Evolutionary conservation across 345 rosid genomes (phyloP).

Genomic region (Fremontodendron californicum): DNA sequence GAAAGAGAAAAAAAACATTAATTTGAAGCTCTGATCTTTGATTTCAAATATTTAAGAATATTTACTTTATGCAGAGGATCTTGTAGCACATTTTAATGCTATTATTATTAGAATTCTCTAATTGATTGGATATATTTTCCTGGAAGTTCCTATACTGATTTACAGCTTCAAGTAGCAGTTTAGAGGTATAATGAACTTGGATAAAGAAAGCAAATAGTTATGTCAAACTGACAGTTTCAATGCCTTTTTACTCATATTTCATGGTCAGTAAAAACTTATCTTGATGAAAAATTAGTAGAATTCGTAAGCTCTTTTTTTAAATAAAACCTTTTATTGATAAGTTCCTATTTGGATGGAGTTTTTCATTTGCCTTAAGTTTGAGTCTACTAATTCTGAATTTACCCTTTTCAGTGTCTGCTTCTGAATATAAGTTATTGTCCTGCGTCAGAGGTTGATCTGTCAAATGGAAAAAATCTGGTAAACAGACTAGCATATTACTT

Average conservation of each 20-base stretch:
- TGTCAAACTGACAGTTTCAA: neutral
- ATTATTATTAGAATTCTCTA: neutral
- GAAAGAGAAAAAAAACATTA: neutral
- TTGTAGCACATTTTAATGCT: neutral
- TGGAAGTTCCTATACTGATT: neutral
- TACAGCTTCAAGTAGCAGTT: neutral
- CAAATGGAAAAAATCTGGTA: slow-evolving; percentile 42
- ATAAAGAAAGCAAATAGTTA: neutral
- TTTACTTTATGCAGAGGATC: neutral
- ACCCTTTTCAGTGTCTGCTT: slow-evolving; percentile 39
- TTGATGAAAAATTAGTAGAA: neutral
- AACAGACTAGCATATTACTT: slow-evolving; percentile 5
- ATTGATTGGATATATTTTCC: neutral
- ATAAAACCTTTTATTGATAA: neutral
- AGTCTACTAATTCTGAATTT: slow-evolving; percentile 22
- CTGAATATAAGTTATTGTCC: slow-evolving; percentile 49
- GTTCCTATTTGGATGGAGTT: neutral
- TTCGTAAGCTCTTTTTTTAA: neutral
- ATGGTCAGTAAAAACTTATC: neutral
- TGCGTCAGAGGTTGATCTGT: slow-evolving; percentile 36
- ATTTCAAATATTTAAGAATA: neutral
- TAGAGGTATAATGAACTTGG: neutral
- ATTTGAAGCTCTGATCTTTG: neutral
- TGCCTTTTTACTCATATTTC: neutral
- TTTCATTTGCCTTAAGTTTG: neutral